Percentiles rank a stretch among this genome's conserved stretches.
Evolutionary conservation across 495 filamentous ascomycete genomes (phyloP).

Genomic region (Penicillium macrosclerotiorum): DNA sequence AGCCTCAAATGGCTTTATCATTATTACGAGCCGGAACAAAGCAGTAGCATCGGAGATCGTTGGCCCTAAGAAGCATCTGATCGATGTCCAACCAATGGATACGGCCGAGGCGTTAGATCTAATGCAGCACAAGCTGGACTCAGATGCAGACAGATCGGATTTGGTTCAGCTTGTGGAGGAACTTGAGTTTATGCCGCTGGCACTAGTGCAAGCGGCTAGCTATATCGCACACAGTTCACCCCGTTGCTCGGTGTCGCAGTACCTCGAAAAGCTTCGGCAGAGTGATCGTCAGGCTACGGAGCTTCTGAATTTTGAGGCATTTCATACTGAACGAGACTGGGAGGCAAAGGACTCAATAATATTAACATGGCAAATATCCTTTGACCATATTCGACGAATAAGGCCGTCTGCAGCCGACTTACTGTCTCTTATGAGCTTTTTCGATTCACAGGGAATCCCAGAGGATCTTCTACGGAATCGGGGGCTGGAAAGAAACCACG

Average conservation of each 20-base stretch:
- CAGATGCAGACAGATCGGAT: not conserved
- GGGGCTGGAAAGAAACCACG: not conserved
- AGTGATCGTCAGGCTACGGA: not conserved
- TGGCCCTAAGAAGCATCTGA: constrained; percentile 32
- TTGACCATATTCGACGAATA: not conserved
- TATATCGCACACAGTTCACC: constrained; percentile 32
- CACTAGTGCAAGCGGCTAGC: constrained; percentile 47
- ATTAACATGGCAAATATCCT: constrained; percentile 7
- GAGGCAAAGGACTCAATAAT: constrained; percentile 4
- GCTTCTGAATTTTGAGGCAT: not conserved
- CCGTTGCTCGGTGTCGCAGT: not conserved
- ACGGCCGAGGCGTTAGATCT: constrained; percentile 31
- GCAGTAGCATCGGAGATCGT: constrained; percentile 21
- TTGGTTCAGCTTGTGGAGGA: constrained; percentile 24
- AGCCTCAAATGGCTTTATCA: constrained; percentile 4
- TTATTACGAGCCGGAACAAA: constrained; percentile 39
- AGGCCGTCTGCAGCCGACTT: constrained; percentile 4
- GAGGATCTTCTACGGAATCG: not conserved
- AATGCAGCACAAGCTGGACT: constrained; percentile 35
- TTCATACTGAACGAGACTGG: not conserved
- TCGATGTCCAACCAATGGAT: constrained; percentile 36
- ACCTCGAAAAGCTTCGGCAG: constrained; percentile 20
- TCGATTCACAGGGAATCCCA: constrained; percentile 5
- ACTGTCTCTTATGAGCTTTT: constrained; percentile 5
- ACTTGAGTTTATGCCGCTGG: constrained; percentile 49